A percentile compares a stretch with the other conserved stretches of the same genome.
Conservation (phyloP, 306 rosid species). For the Dryas octopetala region DNA sequence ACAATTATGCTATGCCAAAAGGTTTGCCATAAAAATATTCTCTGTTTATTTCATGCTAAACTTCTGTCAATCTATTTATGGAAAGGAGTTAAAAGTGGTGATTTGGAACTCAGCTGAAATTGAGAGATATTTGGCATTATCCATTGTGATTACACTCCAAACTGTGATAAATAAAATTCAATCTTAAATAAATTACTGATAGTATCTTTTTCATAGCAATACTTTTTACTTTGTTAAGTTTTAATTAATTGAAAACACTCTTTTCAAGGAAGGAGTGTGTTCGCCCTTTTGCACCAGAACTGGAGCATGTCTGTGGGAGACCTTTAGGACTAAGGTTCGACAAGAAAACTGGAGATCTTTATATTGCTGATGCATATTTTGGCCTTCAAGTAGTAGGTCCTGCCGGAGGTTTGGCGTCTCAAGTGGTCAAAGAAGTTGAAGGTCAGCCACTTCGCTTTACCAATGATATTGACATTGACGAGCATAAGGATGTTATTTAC, state of each 20-base stretch:
- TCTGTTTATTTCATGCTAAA: background rate
- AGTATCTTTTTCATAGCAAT: background rate
- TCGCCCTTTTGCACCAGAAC: conserved; percentile 74
- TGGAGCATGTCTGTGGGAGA: conserved; percentile 92
- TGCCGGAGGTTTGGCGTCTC: conserved; percentile 75
- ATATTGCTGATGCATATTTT: conserved; percentile 84
- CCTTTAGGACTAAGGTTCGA: conserved; percentile 80
- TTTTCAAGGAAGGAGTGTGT: conserved; percentile 61
- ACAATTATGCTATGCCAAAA: background rate
- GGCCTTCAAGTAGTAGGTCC: conserved; percentile 90
- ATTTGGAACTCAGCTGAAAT: background rate
- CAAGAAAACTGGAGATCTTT: conserved; percentile 75
- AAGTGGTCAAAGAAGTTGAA: conserved; percentile 63
- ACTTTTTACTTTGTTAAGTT: background rate
- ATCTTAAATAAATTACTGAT: background rate
- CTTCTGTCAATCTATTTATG: background rate
- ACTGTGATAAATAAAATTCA: background rate
- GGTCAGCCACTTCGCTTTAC: conserved; percentile 74
- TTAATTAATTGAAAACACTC: conserved; percentile 12
- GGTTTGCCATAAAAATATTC: background rate
- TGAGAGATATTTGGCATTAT: background rate
- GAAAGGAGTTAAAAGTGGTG: background rate
- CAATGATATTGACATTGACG: conserved; percentile 80
- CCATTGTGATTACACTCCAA: background rate
- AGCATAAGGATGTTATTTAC: conserved; percentile 61